A percentile compares a stretch with the other conserved stretches of the same genome.
Evolutionary conservation across 257 asterid genomes (phyloP).

Genomic region (Nicotiana tomentosiformis): DNA sequence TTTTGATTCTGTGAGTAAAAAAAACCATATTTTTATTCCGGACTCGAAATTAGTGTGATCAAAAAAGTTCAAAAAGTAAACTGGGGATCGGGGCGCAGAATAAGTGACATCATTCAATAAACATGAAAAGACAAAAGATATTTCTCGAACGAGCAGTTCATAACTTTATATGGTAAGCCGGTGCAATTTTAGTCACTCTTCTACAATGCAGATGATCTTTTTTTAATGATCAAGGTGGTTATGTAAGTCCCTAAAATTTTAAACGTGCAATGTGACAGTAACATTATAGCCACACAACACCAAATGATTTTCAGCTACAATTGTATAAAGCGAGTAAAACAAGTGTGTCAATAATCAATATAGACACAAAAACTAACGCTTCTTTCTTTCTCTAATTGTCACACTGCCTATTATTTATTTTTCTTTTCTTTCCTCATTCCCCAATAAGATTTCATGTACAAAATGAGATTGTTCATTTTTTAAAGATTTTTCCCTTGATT

Average conservation of each 20-base stretch:
- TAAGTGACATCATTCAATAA: not conserved
- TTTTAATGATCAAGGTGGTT: too few species aligned
- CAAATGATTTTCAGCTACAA: not conserved
- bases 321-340: too few species aligned
- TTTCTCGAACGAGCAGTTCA: not conserved
- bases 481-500: not conserved
- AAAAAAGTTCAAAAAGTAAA: too few species aligned
- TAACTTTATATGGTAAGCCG: not conserved
- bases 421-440: not conserved
- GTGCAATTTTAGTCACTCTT: not conserved
- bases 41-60: too few species aligned
- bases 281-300: not conserved
- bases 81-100: too few species aligned
- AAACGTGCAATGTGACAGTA: not conserved
- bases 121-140: not conserved
- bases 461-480: not conserved
- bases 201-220: not conserved
- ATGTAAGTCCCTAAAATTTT: too few species aligned
- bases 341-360: not conserved
- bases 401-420: not conserved
- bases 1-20: too few species aligned
- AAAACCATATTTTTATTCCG: too few species aligned
- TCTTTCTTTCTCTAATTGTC: not conserved
- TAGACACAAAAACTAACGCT: too few species aligned
- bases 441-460: not conserved